These are phyloP conservation scores for Cylindrotheca closterium DNA, from an alignment of 108 stramenopile genomes.

Conservation along the genomic window DNA sequence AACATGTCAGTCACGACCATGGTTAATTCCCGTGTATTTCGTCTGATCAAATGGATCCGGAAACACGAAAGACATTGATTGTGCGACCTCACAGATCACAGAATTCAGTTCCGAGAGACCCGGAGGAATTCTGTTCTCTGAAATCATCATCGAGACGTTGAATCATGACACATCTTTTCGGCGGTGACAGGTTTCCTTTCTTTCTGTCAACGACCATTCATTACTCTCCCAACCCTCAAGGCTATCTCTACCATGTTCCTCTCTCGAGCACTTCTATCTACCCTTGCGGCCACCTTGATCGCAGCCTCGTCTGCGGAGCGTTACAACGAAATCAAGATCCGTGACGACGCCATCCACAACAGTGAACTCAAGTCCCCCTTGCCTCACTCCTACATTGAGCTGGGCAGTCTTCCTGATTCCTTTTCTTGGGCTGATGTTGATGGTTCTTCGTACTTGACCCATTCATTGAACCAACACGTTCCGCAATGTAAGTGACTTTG, in stretches of 20 bases:
- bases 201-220: too few species aligned
- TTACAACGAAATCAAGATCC: constrained; percentile 39
- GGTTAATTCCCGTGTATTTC: too few species aligned
- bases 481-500: constrained; percentile 31
- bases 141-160: too few species aligned
- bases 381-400: constrained; percentile 72
- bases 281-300: constrained; percentile 3
- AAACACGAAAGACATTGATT: too few species aligned
- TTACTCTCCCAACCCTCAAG: too few species aligned
- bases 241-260: constrained; percentile 3
- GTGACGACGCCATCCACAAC: constrained; percentile 41
- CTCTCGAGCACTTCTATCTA: not conserved
- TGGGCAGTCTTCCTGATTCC: constrained; percentile 64
- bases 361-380: constrained; percentile 27
- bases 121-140: too few species aligned
- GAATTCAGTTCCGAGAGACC: too few species aligned
- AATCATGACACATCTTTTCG: too few species aligned
- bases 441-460: constrained; percentile 74
- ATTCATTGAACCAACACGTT: constrained; percentile 86
- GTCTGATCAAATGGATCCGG: too few species aligned
- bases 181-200: too few species aligned
- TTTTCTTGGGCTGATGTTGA: constrained; percentile 83
- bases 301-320: constrained; percentile 6
- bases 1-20: too few species aligned
- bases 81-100: too few species aligned